Percentiles rank a stretch among this genome's conserved stretches.
phyloP scores from a whole-genome alignment of 305 asterid genomes.

The Rubia occidens region DNA sequence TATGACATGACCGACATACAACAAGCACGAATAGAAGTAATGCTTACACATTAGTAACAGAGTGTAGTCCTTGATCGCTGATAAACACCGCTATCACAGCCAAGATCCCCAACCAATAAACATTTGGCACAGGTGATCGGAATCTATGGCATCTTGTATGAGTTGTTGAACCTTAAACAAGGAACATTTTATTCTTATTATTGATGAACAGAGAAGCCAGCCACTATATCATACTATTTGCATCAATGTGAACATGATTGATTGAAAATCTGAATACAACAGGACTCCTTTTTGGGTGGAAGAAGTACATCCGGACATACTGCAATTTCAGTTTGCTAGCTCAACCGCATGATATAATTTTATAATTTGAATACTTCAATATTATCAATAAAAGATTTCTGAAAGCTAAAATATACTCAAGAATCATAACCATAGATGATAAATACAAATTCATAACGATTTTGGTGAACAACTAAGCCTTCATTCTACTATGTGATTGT shows the following conservation, averaged over 20 bases:
- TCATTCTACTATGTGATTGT: too few species aligned
- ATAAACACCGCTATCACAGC: conserved; percentile 38
- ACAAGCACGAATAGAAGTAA: not conserved
- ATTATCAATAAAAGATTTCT: not conserved
- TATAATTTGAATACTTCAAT: not conserved
- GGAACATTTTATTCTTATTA: not conserved
- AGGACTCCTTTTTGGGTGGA: not conserved
- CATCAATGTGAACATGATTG: not conserved
- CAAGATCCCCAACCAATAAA: conserved; percentile 99
- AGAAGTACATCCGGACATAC: not conserved
- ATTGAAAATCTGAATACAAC: not conserved
- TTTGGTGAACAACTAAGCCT: too few species aligned
- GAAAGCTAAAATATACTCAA: not conserved
- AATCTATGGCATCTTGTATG: conserved; percentile 82
- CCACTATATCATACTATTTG: not conserved
- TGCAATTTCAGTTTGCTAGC: not conserved
- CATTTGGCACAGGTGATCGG: conserved; percentile 86
- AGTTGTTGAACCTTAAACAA: conserved; percentile 80
- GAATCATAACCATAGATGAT: too few species aligned
- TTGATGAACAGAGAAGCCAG: not conserved
- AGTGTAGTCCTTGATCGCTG: not conserved
- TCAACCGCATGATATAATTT: not conserved
- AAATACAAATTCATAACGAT: too few species aligned
- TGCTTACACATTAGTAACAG: not conserved
- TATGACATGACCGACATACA: not conserved